These are phyloP conservation scores for Eutrema yunnanense DNA, from an alignment of 345 rosid species.

Conservation along the genomic window DNA sequence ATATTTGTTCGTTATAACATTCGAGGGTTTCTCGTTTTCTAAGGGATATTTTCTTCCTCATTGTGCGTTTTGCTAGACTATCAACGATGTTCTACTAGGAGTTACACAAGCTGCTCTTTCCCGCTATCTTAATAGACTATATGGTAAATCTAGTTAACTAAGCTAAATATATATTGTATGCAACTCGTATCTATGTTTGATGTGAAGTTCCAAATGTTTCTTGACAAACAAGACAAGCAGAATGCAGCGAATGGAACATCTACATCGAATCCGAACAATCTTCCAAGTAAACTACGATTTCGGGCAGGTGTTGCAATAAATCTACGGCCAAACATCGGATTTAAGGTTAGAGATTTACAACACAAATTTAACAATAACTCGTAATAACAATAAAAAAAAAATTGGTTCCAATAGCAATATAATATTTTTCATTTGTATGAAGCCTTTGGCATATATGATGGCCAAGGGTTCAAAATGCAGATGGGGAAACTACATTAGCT, in stretches of 20 bases:
- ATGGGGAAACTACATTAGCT: conserved; percentile 44
- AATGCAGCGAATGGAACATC: neutral
- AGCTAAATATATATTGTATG: neutral
- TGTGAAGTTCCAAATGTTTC: neutral
- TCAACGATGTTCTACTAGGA: conserved; percentile 58
- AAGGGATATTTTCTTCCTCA: neutral
- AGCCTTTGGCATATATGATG: conserved; percentile 43
- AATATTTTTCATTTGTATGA: too few species aligned
- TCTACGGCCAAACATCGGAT: conserved; percentile 36
- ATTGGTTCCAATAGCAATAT: too few species aligned
- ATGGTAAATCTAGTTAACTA: conserved; percentile 23
- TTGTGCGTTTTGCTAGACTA: conserved; percentile 25
- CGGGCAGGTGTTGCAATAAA: conserved; percentile 38
- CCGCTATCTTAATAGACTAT: conserved; percentile 38
- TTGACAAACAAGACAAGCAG: neutral
- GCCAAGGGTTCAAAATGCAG: conserved; percentile 25
- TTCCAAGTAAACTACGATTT: conserved; percentile 27
- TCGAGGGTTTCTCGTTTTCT: neutral
- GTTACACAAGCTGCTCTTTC: conserved; percentile 56
- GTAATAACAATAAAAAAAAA: too few species aligned
- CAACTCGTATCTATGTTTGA: neutral
- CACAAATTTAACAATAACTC: too few species aligned
- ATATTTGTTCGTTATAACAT: neutral
- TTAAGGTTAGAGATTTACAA: conserved; percentile 30
- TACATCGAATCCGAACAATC: neutral